phyloP scores from a whole-genome alignment of 2,329 filamentous ascomycete genomes.

The Aspergillus sp. region DNA sequence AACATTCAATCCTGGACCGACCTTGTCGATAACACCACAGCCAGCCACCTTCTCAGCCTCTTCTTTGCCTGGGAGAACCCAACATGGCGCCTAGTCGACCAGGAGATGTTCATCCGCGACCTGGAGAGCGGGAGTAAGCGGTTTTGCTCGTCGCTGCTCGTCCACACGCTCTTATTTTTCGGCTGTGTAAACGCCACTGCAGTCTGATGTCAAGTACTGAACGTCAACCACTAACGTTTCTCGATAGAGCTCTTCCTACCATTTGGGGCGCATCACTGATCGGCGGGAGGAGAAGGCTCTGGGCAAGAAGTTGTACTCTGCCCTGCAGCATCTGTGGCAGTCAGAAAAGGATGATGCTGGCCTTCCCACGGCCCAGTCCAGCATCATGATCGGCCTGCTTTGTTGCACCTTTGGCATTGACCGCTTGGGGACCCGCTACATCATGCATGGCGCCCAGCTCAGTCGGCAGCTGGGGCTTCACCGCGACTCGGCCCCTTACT shows the following conservation, averaged over 20 bases:
- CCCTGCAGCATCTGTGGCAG: constrained; percentile 25
- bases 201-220: not conserved
- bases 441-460: constrained; percentile 23
- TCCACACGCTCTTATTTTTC: constrained; percentile 25
- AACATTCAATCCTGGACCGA: constrained; percentile 24
- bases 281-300: constrained; percentile 25
- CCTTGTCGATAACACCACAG: constrained; percentile 23
- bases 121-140: constrained; percentile 17
- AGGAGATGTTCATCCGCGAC: constrained; percentile 22
- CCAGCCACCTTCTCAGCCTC: constrained; percentile 26
- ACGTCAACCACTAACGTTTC: constrained; percentile 2
- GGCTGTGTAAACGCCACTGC: constrained; percentile 22
- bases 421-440: constrained; percentile 25
- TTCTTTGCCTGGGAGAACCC: constrained; percentile 31
- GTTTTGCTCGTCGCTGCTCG: constrained; percentile 24
- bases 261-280: constrained; percentile 24
- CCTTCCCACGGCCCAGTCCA: constrained; percentile 23
- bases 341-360: constrained; percentile 13
- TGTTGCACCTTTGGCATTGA: constrained; percentile 29
- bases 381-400: constrained; percentile 26
- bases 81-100: constrained; percentile 27
- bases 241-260: constrained; percentile 26
- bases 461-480: constrained; percentile 15
- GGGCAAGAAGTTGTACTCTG: constrained; percentile 22
- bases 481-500: constrained; percentile 11